Percentiles rank a stretch among this genome's conserved stretches.
Evolutionary conservation across 306 rosid genomes (phyloP).

Genomic region (Casuarina cunninghamiana): DNA sequence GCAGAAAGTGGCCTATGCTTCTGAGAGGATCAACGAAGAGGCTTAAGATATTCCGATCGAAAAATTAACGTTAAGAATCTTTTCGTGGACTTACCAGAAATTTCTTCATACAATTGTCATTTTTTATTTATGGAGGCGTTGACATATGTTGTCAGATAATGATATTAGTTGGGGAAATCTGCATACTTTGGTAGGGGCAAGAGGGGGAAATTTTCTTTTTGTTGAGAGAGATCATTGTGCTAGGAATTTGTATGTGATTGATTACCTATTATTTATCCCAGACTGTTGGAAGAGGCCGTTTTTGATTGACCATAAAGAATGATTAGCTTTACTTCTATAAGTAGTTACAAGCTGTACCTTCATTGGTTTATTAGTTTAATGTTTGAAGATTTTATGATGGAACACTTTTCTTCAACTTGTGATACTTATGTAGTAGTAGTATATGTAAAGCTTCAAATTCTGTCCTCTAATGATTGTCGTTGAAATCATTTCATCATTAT

Average conservation of each 20-base stretch:
- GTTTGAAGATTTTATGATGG: conserved; percentile 27
- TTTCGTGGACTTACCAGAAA: conserved; percentile 39
- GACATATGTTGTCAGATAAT: conserved; percentile 33
- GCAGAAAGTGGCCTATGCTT: conserved; percentile 92
- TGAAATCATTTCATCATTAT: neutral
- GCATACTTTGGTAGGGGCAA: conserved; percentile 43
- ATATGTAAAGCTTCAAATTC: neutral
- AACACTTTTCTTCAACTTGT: neutral
- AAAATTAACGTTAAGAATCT: conserved; percentile 31
- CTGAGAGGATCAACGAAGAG: conserved; percentile 71
- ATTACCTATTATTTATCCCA: conserved; percentile 4
- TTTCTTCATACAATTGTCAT: conserved; percentile 43
- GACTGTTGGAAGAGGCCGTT: conserved; percentile 43
- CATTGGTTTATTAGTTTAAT: conserved; percentile 29
- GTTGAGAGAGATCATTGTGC: conserved; percentile 31
- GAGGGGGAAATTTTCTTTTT: conserved; percentile 35
- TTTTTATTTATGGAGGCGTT: conserved; percentile 25
- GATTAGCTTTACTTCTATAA: conserved; percentile 49
- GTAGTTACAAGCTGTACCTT: conserved; percentile 33
- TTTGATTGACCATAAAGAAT: conserved; percentile 53
- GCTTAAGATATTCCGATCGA: conserved; percentile 27
- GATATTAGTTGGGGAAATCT: conserved; percentile 41
- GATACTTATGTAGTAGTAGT: neutral
- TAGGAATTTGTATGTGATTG: conserved; percentile 48
- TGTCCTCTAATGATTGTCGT: neutral